Evolutionary conservation across 2,329 filamentous ascomycete species (phyloP), one percentile per base, ranked within the genome.

Genomic region (Aureobasidium mangrovei): DNA sequence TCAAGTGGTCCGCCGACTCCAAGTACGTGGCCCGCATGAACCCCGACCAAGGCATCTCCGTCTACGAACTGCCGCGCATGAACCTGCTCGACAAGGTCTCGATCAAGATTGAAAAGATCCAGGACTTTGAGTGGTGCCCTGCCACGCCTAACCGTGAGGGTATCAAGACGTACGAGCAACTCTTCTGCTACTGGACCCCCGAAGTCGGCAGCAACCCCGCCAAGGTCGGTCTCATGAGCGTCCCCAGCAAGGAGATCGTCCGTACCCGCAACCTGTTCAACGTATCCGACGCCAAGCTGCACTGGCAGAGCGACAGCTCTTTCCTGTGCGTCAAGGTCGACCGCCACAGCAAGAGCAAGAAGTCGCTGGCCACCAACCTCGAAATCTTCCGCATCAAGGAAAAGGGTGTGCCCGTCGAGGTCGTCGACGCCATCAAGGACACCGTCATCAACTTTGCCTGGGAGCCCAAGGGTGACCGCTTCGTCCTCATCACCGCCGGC

Each of bases 401-500:
- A 73, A 98, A 98, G 81, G 91, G 93, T 62, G 93, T 98, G 2
- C 93, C 93, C 1, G 91, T 98, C 53, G 93, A 98, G 72, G 93
- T 97, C 55, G 90, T 98, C 49, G 93, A 98, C 72, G 90, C 86
- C 53, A 87, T 98, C 74, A 97, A 97, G 75, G 93, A 97, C 67
- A 95, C 91, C 1, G 93, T 98, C 63, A 95, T 98, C 75, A 98
- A 98, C 78, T 98, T 98, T 68, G 90, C 93, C 7, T 98, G 93
- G 93, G 93, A 98, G 69, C 93, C 93, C 59, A 96, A 96, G 77
- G 93, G 93, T 59, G 91, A 95, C 70, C 85, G 93, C 38, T 98
- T 98, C 70, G 90, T 96, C 61, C 85, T 96, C 67, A 98, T 98
- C 74, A 96, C 91, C 35, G 93, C 88, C 18, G 86, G 89, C 8